Percentiles rank a stretch among this genome's conserved stretches.
phyloP scores from a whole-genome alignment of 306 rosid species.

The Trifolium pratense region DNA sequence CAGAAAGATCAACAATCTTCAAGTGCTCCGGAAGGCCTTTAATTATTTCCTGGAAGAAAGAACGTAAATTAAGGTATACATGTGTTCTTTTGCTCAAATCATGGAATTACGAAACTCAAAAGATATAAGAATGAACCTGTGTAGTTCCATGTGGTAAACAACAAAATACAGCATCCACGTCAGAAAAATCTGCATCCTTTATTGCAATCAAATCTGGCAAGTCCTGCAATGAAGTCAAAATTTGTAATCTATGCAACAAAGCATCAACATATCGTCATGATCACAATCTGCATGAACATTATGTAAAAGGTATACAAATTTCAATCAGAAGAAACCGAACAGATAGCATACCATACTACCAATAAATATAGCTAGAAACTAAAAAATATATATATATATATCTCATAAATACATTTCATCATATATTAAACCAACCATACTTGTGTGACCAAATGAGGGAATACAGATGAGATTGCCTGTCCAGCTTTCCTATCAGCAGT shows the following conservation, averaged over 20 bases:
- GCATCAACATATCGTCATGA: constrained; percentile 12
- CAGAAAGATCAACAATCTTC: constrained; percentile 99
- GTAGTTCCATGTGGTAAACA: constrained; percentile 98
- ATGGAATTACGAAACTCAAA: constrained; percentile 24
- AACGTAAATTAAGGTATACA: constrained; percentile 9
- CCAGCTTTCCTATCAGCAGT: constrained; percentile 97
- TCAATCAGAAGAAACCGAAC: constrained; percentile 17
- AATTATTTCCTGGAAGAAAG: constrained; percentile 79
- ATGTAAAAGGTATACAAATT: constrained; percentile 5
- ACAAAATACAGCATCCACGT: constrained; percentile 91
- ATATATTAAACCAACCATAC: constrained; percentile 54
- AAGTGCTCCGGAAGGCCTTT: constrained; percentile 79
- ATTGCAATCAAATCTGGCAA: constrained; percentile 85
- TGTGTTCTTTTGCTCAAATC: not conserved
- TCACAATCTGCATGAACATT: constrained; percentile 27
- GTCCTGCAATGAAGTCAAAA: constrained; percentile 55
- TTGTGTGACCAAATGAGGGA: constrained; percentile 76
- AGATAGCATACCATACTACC: not conserved
- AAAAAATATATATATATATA: not conserved
- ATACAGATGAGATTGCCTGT: constrained; percentile 78
- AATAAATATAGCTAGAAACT: constrained; percentile 4
- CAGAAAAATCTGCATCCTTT: constrained; percentile 82
- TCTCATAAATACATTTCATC: not conserved
- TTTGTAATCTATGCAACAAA: constrained; percentile 10
- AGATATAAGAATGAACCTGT: constrained; percentile 57